These are phyloP conservation scores for Lomentospora prolificans DNA, from an alignment of 2,329 filamentous ascomycete genomes.

Conservation along the genomic window DNA sequence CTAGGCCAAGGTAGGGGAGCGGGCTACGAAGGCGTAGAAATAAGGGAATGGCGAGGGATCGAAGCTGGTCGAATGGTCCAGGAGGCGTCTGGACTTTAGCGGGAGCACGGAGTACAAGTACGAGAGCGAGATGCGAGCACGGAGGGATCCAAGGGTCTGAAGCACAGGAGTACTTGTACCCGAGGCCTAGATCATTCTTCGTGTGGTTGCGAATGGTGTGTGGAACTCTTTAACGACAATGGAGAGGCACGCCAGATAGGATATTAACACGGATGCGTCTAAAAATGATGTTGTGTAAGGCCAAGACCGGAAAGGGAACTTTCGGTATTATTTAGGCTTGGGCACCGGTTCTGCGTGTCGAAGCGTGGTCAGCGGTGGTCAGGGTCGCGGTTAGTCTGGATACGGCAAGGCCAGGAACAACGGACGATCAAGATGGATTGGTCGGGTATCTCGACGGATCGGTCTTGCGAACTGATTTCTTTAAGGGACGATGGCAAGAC, in stretches of 20 bases:
- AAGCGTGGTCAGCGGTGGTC: background rate
- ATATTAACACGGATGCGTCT: background rate
- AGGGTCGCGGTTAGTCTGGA: background rate
- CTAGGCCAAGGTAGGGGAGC: background rate
- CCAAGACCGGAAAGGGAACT: background rate
- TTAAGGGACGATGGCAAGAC: background rate
- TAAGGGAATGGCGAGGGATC: background rate
- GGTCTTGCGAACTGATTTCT: background rate
- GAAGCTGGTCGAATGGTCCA: background rate
- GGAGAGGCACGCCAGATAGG: no score
- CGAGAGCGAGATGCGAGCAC: background rate
- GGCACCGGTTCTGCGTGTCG: background rate
- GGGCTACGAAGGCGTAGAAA: background rate
- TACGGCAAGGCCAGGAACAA: no score
- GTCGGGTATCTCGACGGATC: background rate
- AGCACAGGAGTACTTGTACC: no score
- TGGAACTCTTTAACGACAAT: no score
- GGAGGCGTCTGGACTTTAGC: background rate
- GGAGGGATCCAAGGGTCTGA: background rate
- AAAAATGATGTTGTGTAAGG: background rate
- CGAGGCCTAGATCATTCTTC: no score
- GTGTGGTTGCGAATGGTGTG: no score
- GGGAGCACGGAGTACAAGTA: background rate
- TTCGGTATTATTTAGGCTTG: background rate
- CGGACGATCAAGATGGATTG: no score